Base-by-base conservation (phyloP, 306 rosid genomes). In the Quercus dentata region DNA sequence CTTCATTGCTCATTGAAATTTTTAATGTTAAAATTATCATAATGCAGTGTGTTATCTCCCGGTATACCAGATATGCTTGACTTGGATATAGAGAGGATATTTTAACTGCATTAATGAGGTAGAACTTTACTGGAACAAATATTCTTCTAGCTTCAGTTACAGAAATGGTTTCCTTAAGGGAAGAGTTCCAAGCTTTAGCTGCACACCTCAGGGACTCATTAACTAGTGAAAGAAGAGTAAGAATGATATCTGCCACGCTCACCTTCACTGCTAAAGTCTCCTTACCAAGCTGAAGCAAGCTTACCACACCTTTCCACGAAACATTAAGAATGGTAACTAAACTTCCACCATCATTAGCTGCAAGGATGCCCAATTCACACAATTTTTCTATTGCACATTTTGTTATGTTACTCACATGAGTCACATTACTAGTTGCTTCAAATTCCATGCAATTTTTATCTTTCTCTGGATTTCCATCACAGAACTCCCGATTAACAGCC, bases 231-330 rank as follows among this genome's bases (percentile, higher is more conserved):
- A 94, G 82, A 68, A 94, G 82, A 75, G 79, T 79, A 77, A 84
- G 75, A 76, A 92, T 80, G 59, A 92, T 79, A 76, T 78, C 84
- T 81, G 88, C 83, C 75, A 87, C 74, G 28, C 89, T 78, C 67
- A 92, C 79, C 79, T 84, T 85, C 28, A 79, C 83, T 19, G 87
- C 78, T 30, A 90, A 80, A 69, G 44, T 74, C 67, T 81, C 90
- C 3, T 83, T 86, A 27, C 97, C 95, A 82, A 84, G 80, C 86
- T 91, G 99, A 87, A 94, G 97, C 90, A 94, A 82, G 77, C 87
- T 85, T 59, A 92, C 97, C 75, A 94, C 97, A 64, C 95, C 97
- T 90, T 92, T 94, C 99, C 99, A 94, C 21, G 94, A 90, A 72
- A 87, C 86, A 69, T 91, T 94, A 71, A 94, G 94, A 80, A 94